A percentile compares a stretch with the other conserved stretches of the same genome.
Conservation (phyloP, 2,329 filamentous ascomycete species). For the Fusarium mexicanum region DNA sequence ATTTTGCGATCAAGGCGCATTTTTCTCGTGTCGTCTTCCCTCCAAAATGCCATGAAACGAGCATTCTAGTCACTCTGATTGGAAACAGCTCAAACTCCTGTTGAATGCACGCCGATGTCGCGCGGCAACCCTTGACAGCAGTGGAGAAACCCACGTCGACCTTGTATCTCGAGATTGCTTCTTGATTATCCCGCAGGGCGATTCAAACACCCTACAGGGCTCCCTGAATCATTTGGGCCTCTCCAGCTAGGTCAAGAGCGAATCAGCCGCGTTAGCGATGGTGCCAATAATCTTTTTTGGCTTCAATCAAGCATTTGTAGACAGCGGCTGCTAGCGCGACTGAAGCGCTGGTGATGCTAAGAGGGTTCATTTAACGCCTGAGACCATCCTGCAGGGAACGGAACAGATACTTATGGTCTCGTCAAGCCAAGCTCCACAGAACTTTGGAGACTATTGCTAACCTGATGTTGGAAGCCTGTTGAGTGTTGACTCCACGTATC, state of each 20-base stretch:
- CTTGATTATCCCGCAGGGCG: not conserved
- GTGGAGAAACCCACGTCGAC: not conserved
- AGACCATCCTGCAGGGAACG: rapidly evolving
- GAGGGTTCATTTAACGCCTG: not conserved
- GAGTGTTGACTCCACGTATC: rapidly evolving
- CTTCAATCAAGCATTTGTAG: not conserved
- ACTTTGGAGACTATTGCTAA: rapidly evolving
- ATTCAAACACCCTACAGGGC: rapidly evolving
- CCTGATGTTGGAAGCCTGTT: not conserved
- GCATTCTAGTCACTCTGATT: rapidly evolving
- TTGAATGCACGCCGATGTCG: rapidly evolving
- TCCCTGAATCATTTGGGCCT: not conserved
- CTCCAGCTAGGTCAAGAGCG: not conserved
- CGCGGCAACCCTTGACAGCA: not conserved
- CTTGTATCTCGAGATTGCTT: not conserved
- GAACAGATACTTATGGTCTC: rapidly evolving
- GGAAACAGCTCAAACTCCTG: not conserved
- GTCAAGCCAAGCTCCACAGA: rapidly evolving
- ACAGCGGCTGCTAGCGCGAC: not conserved
- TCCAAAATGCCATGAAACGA: rapidly evolving
- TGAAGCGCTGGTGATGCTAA: not conserved
- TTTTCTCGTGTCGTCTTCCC: rapidly evolving
- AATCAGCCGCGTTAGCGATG: rapidly evolving
- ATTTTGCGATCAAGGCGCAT: not conserved
- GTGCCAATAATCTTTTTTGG: not conserved